Evolutionary conservation across 108 stramenopile species (phyloP).

Genomic region (Stephanodiscus minutulus): DNA sequence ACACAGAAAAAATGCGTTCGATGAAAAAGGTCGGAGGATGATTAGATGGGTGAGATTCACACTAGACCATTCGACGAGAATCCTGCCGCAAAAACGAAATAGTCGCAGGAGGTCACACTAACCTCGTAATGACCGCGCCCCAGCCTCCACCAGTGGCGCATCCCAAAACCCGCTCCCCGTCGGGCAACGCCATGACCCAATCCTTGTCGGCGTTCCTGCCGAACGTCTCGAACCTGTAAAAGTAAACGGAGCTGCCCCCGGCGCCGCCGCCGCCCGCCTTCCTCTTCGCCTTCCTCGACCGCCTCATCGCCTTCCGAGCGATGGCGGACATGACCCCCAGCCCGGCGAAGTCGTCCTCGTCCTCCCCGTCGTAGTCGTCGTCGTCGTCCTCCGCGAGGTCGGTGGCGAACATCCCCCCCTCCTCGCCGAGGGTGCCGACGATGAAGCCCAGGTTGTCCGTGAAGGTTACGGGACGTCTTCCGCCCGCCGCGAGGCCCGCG

Average conservation of each 20-base stretch:
- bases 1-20: background rate
- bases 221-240: conserved; percentile 81
- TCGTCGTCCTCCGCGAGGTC: conserved; percentile 70
- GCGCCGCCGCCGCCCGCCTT: conserved; percentile 25
- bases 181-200: conserved; percentile 78
- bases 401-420: conserved; percentile 79
- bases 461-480: conserved; percentile 64
- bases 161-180: conserved; percentile 77
- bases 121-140: conserved; percentile 75
- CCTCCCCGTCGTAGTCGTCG: conserved; percentile 49
- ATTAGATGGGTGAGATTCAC: background rate
- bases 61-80: background rate
- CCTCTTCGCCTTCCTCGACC: conserved; percentile 38
- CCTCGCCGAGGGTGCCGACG: conserved; percentile 79
- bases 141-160: conserved; percentile 77
- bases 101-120: background rate
- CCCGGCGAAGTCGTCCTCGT: conserved; percentile 44
- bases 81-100: background rate
- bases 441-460: conserved; percentile 79
- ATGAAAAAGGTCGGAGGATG: background rate
- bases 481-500: conserved; percentile 40
- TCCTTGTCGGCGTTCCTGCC: conserved; percentile 70
- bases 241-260: conserved; percentile 75
- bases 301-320: conserved; percentile 51
- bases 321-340: conserved; percentile 51